Percentiles rank a stretch among this genome's conserved stretches.
Evolutionary conservation across 1,284 basidiomycete species (phyloP).

Genomic region (Cystobasidium pallidum): DNA sequence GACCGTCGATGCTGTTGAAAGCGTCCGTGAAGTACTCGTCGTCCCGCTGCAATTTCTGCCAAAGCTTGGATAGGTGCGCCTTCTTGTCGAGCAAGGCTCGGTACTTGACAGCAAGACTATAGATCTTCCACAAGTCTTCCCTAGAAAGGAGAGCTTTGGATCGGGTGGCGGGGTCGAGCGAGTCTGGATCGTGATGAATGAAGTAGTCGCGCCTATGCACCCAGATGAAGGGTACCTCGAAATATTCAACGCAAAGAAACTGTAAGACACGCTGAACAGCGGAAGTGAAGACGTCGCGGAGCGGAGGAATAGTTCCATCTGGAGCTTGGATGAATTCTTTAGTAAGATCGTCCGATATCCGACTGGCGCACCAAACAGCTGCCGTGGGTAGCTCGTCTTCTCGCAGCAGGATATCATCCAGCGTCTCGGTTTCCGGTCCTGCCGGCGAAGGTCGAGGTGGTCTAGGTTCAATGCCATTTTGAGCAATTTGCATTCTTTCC

Average conservation of each 20-base stretch:
- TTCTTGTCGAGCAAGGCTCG: constrained; percentile 78
- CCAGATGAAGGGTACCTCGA: constrained; percentile 95
- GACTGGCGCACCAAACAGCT: constrained; percentile 83
- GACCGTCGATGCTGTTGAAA: constrained; percentile 62
- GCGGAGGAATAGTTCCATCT: constrained; percentile 62
- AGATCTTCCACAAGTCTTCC: constrained; percentile 85
- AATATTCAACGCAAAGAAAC: constrained; percentile 80
- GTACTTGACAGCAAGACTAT: constrained; percentile 80
- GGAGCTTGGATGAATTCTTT: constrained; percentile 63
- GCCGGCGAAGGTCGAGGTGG: constrained; percentile 40
- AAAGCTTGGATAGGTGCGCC: constrained; percentile 67
- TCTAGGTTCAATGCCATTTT: constrained; percentile 71
- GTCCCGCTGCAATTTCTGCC: constrained; percentile 65
- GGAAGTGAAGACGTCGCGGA: constrained; percentile 71
- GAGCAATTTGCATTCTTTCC: constrained; percentile 92
- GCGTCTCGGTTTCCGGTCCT: neutral
- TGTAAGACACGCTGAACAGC: constrained; percentile 80
- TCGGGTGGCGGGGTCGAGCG: constrained; percentile 34
- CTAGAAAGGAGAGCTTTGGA: constrained; percentile 70
- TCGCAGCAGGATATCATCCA: constrained; percentile 19
- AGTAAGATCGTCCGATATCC: constrained; percentile 77
- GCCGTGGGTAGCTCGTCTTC: constrained; percentile 64
- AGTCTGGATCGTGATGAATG: constrained; percentile 63
- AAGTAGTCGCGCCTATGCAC: constrained; percentile 90
- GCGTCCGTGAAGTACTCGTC: constrained; percentile 73